Percentiles rank a stretch among this genome's conserved stretches.
Evolutionary conservation across 2,329 filamentous ascomycete genomes (phyloP).

Genomic region (Emmonsiellopsis sp.): DNA sequence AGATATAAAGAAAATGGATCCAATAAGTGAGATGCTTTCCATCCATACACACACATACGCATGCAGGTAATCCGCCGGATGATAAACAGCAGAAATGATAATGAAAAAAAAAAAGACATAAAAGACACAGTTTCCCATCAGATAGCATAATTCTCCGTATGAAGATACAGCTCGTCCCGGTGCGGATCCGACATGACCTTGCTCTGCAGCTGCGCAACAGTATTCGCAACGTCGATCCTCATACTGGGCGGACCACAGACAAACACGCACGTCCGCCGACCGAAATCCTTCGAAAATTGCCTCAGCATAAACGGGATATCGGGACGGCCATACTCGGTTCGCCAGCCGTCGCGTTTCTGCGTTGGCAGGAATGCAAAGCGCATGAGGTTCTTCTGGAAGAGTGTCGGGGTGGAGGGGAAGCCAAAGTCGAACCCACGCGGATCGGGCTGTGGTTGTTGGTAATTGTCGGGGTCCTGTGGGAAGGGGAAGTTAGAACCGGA

Average conservation of each 20-base stretch:
- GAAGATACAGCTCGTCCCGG: constrained; percentile 83
- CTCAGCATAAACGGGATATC: constrained; percentile 79
- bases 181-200: constrained; percentile 70
- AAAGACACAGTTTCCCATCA: constrained; percentile 25
- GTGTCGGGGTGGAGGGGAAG: constrained; percentile 73
- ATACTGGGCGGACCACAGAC: constrained; percentile 84
- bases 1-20: too few relatives aligned
- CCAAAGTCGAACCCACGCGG: constrained; percentile 49
- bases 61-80: too few relatives aligned
- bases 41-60: too few relatives aligned
- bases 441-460: constrained; percentile 32
- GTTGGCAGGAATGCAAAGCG: constrained; percentile 70
- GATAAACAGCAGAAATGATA: too few relatives aligned
- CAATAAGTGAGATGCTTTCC: too few relatives aligned
- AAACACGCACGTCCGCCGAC: constrained; percentile 75
- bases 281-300: constrained; percentile 72
- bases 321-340: constrained; percentile 82
- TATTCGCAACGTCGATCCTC: constrained; percentile 78
- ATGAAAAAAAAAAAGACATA: too few relatives aligned
- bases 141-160: constrained; percentile 90
- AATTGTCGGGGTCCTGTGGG: not conserved
- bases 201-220: constrained; percentile 71
- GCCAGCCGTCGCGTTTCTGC: constrained; percentile 62
- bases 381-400: constrained; percentile 83
- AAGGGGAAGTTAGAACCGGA: constrained; percentile 8